Conservation (phyloP, 495 filamentous ascomycete genomes). For the Neurospora pannonica region DNA sequence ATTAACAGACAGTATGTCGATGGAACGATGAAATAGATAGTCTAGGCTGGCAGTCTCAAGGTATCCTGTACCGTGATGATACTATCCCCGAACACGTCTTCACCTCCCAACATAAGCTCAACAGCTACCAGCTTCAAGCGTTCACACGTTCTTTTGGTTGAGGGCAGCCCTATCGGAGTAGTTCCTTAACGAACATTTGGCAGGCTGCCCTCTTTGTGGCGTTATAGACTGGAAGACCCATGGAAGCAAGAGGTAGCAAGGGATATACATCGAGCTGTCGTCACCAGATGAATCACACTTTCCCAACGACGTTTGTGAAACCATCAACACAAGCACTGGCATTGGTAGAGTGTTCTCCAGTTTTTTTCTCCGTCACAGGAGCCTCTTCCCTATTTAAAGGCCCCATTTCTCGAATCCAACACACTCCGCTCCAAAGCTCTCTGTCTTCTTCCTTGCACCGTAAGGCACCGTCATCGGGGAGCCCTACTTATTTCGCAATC, state of each 20-base stretch:
- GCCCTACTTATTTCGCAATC: neutral
- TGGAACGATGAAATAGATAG: neutral
- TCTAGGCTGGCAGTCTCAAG: neutral
- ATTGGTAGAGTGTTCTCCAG: neutral
- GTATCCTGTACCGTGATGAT: neutral
- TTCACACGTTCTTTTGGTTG: too few relatives aligned
- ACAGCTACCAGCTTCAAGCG: too few relatives aligned
- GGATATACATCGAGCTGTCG: neutral
- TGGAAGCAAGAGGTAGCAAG: neutral
- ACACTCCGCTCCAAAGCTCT: neutral
- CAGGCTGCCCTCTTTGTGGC: neutral
- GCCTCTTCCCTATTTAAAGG: neutral
- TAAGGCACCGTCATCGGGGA: neutral
- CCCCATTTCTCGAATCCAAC: neutral
- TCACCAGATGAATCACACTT: neutral
- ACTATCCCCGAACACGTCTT: too few relatives aligned
- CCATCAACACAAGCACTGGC: neutral
- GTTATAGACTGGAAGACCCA: neutral
- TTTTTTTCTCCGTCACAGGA: neutral
- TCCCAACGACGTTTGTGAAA: neutral
- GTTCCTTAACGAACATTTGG: too few relatives aligned
- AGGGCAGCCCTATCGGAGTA: too few relatives aligned
- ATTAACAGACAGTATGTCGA: neutral
- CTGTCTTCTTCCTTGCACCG: neutral
- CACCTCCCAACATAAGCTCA: too few relatives aligned